A percentile compares a stretch with the other conserved stretches of the same genome.
These are phyloP conservation scores for Nakazawaea siamensis DNA, from an alignment of 805 yeast genomes.

Conservation along the genomic window DNA sequence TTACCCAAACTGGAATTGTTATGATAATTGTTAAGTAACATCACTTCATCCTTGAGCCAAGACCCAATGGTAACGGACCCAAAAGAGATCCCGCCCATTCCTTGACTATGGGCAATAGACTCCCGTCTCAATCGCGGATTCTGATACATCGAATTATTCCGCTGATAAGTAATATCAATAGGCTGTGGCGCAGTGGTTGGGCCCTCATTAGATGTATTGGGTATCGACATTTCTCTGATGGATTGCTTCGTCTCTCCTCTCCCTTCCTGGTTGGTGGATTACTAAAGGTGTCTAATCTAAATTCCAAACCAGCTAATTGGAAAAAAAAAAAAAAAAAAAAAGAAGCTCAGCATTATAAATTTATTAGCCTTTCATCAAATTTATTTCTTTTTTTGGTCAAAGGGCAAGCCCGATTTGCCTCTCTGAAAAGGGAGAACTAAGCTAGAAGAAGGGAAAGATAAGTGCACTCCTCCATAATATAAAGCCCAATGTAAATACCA, in stretches of 20 bases:
- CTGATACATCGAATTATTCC: slow-evolving; percentile 29
- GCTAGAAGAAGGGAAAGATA: too few relatives aligned
- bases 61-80: slow-evolving; percentile 92
- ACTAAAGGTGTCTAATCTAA: too few relatives aligned
- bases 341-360: too few relatives aligned
- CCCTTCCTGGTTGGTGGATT: not conserved
- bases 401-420: not conserved
- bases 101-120: slow-evolving; percentile 91
- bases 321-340: too few relatives aligned
- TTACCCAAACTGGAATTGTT: slow-evolving; percentile 1
- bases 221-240: slow-evolving; percentile 18
- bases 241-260: not conserved
- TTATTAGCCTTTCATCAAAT: too few relatives aligned
- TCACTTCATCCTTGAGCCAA: slow-evolving; percentile 91
- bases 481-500: too few relatives aligned
- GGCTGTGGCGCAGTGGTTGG: slow-evolving; percentile 22
- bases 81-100: slow-evolving; percentile 98
- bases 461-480: too few relatives aligned
- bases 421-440: too few relatives aligned
- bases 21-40: slow-evolving; percentile 34
- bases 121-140: slow-evolving; percentile 68
- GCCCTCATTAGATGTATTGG: slow-evolving; percentile 16
- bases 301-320: too few relatives aligned
- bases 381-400: not conserved
- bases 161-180: slow-evolving; percentile 27